Percentiles rank a stretch among this genome's conserved stretches.
phyloP scores from a whole-genome alignment of 768 basidiomycete genomes.

The Cystobasidium onofrii region DNA sequence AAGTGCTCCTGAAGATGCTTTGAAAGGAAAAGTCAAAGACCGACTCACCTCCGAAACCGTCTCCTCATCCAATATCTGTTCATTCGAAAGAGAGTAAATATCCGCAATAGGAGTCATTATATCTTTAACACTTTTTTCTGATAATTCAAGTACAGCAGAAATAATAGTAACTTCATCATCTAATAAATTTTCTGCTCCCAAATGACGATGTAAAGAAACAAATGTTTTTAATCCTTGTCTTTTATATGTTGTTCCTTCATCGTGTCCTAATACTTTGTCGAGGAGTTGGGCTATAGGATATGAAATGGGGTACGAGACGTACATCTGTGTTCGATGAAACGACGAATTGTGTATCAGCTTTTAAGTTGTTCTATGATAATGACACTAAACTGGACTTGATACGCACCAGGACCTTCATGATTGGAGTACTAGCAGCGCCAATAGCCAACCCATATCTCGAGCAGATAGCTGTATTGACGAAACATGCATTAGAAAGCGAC shows the following conservation, averaged over 20 bases:
- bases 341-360: too few relatives aligned
- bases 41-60: conserved; percentile 65
- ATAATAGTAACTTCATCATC: conserved; percentile 48
- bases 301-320: conserved; percentile 55
- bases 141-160: conserved; percentile 35
- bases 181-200: conserved; percentile 30
- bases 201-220: conserved; percentile 47
- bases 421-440: conserved; percentile 67
- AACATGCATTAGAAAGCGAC: neutral
- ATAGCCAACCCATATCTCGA: conserved; percentile 68
- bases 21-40: neutral
- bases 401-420: conserved; percentile 68
- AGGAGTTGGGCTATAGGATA: conserved; percentile 65
- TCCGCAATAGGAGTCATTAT: conserved; percentile 85
- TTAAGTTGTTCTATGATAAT: too few relatives aligned
- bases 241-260: conserved; percentile 52
- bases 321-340: conserved; percentile 34
- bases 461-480: conserved; percentile 54
- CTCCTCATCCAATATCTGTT: conserved; percentile 68
- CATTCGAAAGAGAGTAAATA: conserved; percentile 67
- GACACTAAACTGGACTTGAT: too few relatives aligned
- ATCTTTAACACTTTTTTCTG: conserved; percentile 52
- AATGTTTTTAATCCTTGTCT: conserved; percentile 48
- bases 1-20: too few relatives aligned
- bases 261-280: conserved; percentile 67